Conservation (phyloP, 2,329 filamentous ascomycete genomes). For the Ambrosiella cleistominuta region DNA sequence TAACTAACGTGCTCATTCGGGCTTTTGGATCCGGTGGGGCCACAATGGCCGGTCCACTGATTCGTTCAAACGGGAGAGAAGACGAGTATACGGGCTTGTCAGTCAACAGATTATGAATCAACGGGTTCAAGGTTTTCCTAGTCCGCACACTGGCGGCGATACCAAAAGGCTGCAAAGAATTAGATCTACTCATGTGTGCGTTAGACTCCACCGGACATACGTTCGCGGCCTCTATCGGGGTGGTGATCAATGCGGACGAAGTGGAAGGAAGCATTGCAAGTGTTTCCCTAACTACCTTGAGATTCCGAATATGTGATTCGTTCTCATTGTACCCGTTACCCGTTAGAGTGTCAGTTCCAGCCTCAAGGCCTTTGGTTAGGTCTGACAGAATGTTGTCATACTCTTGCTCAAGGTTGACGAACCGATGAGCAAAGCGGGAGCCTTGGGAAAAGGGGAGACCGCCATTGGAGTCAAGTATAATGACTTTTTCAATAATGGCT, state of each 20-base stretch:
- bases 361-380: constrained; percentile 18
- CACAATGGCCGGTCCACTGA: constrained; percentile 21
- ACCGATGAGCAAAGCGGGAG: constrained; percentile 28
- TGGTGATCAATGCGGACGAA: constrained; percentile 78
- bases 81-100: constrained; percentile 88
- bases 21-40: constrained; percentile 10
- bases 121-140: constrained; percentile 49
- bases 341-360: constrained; percentile 11
- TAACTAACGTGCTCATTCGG: constrained; percentile 56
- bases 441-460: constrained; percentile 52
- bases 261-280: constrained; percentile 63
- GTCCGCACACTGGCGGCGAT: constrained; percentile 20
- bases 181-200: background rate
- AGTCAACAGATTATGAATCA: constrained; percentile 90
- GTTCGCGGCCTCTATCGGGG: constrained; percentile 60
- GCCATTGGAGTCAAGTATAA: constrained; percentile 72
- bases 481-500: constrained; percentile 58
- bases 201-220: constrained; percentile 19
- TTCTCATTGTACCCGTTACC: constrained; percentile 8
- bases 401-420: constrained; percentile 88
- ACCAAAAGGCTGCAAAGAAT: constrained; percentile 7
- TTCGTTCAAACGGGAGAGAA: constrained; percentile 60
- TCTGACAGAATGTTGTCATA: constrained; percentile 46
- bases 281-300: constrained; percentile 51
- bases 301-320: constrained; percentile 45